Conservation (phyloP, 2,329 filamentous ascomycete species). For the Zymoseptoria pseudotritici region DNA sequence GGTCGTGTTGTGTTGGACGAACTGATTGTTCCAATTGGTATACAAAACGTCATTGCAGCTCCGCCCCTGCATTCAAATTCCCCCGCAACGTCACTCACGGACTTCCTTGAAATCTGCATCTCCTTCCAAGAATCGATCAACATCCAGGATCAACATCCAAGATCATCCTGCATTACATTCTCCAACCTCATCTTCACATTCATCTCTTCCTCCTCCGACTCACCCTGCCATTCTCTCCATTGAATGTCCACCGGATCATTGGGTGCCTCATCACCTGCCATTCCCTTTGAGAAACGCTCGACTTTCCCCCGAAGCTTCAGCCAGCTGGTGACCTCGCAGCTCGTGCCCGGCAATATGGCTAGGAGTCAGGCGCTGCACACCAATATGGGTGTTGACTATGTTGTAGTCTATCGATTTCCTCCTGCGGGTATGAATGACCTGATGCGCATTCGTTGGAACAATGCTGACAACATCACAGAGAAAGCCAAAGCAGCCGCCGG, state of each 20-base stretch:
- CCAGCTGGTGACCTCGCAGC: constrained; percentile 25
- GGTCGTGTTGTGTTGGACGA: no score
- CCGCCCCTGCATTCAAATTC: not conserved
- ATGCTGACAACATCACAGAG: constrained; percentile 40
- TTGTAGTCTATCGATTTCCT: constrained; percentile 70
- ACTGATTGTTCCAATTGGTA: not conserved
- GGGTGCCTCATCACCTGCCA: constrained; percentile 1
- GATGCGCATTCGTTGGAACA: not conserved
- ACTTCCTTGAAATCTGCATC: not conserved
- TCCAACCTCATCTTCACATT: not conserved
- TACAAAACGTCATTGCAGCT: not conserved
- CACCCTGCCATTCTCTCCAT: not conserved
- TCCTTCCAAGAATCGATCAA: not conserved
- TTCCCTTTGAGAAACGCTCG: constrained; percentile 14
- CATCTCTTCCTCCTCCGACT: not conserved
- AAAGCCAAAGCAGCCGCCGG: constrained; percentile 61
- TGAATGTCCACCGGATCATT: constrained; percentile 3
- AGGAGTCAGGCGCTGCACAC: constrained; percentile 32
- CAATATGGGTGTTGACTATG: constrained; percentile 76
- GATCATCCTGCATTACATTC: not conserved
- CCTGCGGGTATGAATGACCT: constrained; percentile 49
- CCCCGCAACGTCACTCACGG: not conserved
- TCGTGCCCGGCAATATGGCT: constrained; percentile 27
- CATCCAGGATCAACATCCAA: not conserved
- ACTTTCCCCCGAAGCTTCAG: constrained; percentile 21